Percentiles rank a stretch among this genome's conserved stretches.
These are phyloP conservation scores for Vanderwaltozyma polyspora DNA, from an alignment of 805 yeast genomes.

Conservation along the genomic window DNA sequence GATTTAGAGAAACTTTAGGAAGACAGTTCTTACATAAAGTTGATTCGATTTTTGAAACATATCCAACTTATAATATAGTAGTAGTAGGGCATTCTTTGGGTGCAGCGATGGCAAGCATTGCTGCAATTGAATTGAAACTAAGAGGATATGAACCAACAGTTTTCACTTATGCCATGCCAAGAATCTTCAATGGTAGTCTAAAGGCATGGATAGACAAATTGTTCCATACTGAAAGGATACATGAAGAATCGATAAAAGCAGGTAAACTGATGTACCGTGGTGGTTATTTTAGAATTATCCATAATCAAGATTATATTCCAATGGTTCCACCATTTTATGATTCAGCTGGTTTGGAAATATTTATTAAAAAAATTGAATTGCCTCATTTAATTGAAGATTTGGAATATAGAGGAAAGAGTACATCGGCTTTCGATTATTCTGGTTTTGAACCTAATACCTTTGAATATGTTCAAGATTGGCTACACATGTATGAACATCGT, in stretches of 20 bases:
- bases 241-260: slow-evolving; percentile 12
- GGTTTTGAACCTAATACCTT: slow-evolving; percentile 1
- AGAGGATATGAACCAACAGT: slow-evolving; percentile 45
- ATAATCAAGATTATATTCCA: slow-evolving; percentile 49
- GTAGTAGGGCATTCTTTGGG: slow-evolving; percentile 71
- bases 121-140: slow-evolving; percentile 49
- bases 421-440: background rate
- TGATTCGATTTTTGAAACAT: slow-evolving; percentile 22
- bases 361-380: slow-evolving; percentile 29
- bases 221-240: slow-evolving; percentile 32
- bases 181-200: slow-evolving; percentile 45
- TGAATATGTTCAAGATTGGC: slow-evolving; percentile 8
- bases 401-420: slow-evolving; percentile 15
- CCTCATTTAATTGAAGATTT: slow-evolving; percentile 24
- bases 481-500: slow-evolving; percentile 30
- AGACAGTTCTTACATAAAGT: slow-evolving; percentile 30
- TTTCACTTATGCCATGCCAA: slow-evolving; percentile 53
- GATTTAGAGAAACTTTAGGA: slow-evolving; percentile 34
- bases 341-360: slow-evolving; percentile 44
- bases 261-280: slow-evolving; percentile 28
- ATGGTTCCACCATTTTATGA: slow-evolving; percentile 42
- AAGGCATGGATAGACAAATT: slow-evolving; percentile 40
- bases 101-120: slow-evolving; percentile 54
- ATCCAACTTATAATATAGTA: slow-evolving; percentile 40
- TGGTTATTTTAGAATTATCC: slow-evolving; percentile 41